A percentile compares a stretch with the other conserved stretches of the same genome.
These are phyloP conservation scores for Ramularia collo-cygni DNA, from an alignment of 2,329 filamentous ascomycete genomes.

Conservation along the genomic window DNA sequence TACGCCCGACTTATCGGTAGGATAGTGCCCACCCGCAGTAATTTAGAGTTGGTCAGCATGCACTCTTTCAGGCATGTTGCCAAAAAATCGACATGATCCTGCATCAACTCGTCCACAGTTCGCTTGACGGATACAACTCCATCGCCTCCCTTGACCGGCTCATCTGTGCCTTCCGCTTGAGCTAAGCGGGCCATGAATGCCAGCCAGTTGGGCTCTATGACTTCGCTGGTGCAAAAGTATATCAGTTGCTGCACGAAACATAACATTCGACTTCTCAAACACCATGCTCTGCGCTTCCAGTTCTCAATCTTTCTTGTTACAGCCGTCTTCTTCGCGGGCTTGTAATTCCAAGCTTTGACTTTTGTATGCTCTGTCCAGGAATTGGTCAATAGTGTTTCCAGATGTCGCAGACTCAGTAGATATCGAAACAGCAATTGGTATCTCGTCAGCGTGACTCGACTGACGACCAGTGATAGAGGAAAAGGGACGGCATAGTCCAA, in stretches of 20 bases:
- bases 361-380: slow-evolving; percentile 90
- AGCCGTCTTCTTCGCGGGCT: slow-evolving; percentile 46
- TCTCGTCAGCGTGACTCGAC: slow-evolving; percentile 89
- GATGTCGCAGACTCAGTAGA: slow-evolving; percentile 77
- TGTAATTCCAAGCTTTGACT: slow-evolving; percentile 70
- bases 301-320: slow-evolving; percentile 62
- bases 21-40: slow-evolving; percentile 64
- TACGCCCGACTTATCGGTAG: background rate
- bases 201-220: slow-evolving; percentile 97
- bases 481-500: slow-evolving; percentile 94
- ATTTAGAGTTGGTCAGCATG: slow-evolving; percentile 95
- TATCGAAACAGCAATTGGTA: slow-evolving; percentile 97
- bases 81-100: slow-evolving; percentile 96
- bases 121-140: slow-evolving; percentile 42
- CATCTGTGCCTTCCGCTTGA: slow-evolving; percentile 42
- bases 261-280: slow-evolving; percentile 84
- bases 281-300: slow-evolving; percentile 92
- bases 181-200: slow-evolving; percentile 83
- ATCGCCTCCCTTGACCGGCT: slow-evolving; percentile 30
- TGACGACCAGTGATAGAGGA: slow-evolving; percentile 89
- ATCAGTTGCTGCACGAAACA: slow-evolving; percentile 94
- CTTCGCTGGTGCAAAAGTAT: slow-evolving; percentile 94
- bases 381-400: slow-evolving; percentile 78
- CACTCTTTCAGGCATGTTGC: slow-evolving; percentile 98
- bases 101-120: slow-evolving; percentile 96